Conservation (phyloP, 2,329 filamentous ascomycete genomes). For the Nigrospora oryzae region DNA sequence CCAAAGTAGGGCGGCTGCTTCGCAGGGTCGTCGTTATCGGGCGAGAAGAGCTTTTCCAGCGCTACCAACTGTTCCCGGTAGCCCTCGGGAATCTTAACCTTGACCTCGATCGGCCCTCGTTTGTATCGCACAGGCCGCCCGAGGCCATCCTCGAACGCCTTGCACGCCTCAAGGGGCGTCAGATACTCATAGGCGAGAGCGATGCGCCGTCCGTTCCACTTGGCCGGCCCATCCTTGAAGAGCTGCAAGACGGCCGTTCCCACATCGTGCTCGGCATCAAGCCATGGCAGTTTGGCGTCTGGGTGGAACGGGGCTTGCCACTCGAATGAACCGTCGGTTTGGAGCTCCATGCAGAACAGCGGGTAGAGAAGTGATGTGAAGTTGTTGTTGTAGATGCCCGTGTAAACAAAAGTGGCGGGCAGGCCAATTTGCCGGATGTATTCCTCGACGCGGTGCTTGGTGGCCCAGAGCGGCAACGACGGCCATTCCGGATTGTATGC, state of each 20-base stretch:
- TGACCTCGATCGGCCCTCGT: constrained; percentile 70
- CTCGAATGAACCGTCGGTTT: constrained; percentile 74
- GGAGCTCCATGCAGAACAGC: constrained; percentile 89
- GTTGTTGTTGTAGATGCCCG: constrained; percentile 98
- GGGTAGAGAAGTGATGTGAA: constrained; percentile 91
- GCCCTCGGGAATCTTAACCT: constrained; percentile 76
- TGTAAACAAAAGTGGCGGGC: constrained; percentile 88
- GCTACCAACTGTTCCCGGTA: constrained; percentile 82
- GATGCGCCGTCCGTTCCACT: constrained; percentile 74
- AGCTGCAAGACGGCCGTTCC: constrained; percentile 87
- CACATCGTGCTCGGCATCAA: constrained; percentile 94
- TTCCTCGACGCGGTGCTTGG: constrained; percentile 87
- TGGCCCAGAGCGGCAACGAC: constrained; percentile 80
- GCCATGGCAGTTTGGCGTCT: constrained; percentile 81
- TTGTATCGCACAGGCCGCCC: constrained; percentile 72
- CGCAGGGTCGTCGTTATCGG: constrained; percentile 38
- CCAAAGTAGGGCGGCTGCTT: constrained; percentile 59
- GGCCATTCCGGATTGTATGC: constrained; percentile 71
- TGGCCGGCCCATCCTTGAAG: constrained; percentile 83
- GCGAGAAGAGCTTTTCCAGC: constrained; percentile 50
- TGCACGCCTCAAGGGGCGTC: constrained; percentile 74
- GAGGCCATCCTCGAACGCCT: constrained; percentile 70
- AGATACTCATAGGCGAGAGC: constrained; percentile 87
- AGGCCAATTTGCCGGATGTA: constrained; percentile 78
- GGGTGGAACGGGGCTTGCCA: constrained; percentile 95